Base-by-base conservation (phyloP, 805 yeast genomes). In the Cyberlindnera bimundalis region DNA sequence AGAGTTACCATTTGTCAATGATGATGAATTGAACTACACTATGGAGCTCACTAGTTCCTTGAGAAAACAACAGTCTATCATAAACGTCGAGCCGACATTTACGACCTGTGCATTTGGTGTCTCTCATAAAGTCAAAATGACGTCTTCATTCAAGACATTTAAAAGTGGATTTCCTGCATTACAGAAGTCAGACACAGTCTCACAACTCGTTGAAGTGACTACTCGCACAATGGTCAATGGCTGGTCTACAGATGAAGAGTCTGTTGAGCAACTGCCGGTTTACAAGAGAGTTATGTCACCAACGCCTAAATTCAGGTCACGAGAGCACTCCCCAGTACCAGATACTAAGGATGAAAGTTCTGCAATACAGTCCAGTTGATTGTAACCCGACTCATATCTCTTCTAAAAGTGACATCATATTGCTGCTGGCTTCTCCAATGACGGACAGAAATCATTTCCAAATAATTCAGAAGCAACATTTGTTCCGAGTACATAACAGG, bases 401-500 rank as follows among this genome's bases (percentile, higher is more conserved):
- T 23, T 23, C 8, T 23, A 8, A 23, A 8, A 11, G 25, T 11
- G 11, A 12, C 29, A 26, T 13, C 29, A 26, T 6, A n/a, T n/a
- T n/a, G n/a, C n/a, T n/a, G n/a, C n/a, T 17, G 11, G 25, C 33
- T 4, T 15, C 15, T 17, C 16, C 29, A 19, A 35, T 16, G 5
- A 27, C 20, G 55, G 52, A 35, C 59, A 56, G 16, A 54, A 53
- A 2, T 16, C 43, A 4, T 33, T 24, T 1, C 58, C 59, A 26
- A 56, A 48, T 23, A 50, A 23, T 1, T 7, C 18, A 4, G 32
- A 13, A 5, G 47, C 16, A 3, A 35, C 2, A 1, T 18, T 31
- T 2, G 28, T 12, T 6, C 58, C 58, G 11, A 53, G 21, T 5
- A 52, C 19, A 29, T 54, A 51, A 27, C 60, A 56, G 2, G 52